Base-by-base conservation (phyloP, 73 alveolate species). In the Tetrahymena thermophila region DNA sequence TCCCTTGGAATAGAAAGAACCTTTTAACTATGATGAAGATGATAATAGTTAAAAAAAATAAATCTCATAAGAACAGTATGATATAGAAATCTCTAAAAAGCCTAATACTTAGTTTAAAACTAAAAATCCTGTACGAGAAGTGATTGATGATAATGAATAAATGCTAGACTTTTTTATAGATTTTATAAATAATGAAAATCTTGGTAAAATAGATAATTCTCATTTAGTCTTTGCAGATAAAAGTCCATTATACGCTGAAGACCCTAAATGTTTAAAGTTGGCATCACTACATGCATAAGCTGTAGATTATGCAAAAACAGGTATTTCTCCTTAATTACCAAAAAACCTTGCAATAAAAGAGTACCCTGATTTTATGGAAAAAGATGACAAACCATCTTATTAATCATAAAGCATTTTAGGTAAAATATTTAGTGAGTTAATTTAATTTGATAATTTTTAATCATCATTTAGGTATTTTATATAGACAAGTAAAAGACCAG, bases 321-420 rank as follows among this genome's bases (percentile, higher is more conserved):
- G 99, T 4, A 37, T 10, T 15, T 84, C 95, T 85, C 96, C 97
- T 56, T 58, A 93, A 84, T 44, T 98, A 71, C 97, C 99, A 94
- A 85, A 97, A 94, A 94, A 97, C 42, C 57, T 94, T 43, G 25
- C 89, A 40, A 17, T 94, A 83, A 95, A 94, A 94, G 96, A 25
- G n/a, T 98, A 96, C 95, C 99, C 99, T n/a, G 99, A 98, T 96
- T 98, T 98, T 85, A 97, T 98, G 98, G 99, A 98, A 97, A 97
- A 98, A n/a, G 98, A 97, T 85, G 40, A 96, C n/a, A 94, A 85
- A 21, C 56, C 56, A 25, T 84, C 37, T 35, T 98, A 98, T 97
- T 96, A 96, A 94, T 95, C 98, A 11, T 96, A 96, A 17, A 97
- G 98, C 42, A 97, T 98, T 37, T 94, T 98, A 28, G 99, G 99